Evolutionary conservation across 257 asterid genomes (phyloP).

Genomic region (Plantago major): DNA sequence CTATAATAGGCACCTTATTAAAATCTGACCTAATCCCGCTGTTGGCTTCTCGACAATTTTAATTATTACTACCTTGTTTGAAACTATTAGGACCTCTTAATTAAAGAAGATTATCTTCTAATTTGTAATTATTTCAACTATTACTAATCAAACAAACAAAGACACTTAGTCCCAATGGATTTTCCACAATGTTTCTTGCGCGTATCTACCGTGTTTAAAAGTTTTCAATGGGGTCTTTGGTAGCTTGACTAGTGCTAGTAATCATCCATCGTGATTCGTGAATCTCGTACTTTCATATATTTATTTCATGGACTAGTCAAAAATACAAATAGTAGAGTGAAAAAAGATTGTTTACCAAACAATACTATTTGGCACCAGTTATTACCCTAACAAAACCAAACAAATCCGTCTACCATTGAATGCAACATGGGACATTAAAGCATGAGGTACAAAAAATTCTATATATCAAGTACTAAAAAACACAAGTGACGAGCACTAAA

Average conservation of each 20-base stretch:
- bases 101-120: conserved; percentile 8
- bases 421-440: no score
- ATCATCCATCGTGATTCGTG: background rate
- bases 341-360: no score
- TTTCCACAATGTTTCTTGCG: background rate
- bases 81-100: background rate
- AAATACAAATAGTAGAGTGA: no score
- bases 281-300: background rate
- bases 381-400: no score
- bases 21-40: background rate
- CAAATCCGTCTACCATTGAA: no score
- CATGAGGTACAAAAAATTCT: no score
- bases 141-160: background rate
- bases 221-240: no score
- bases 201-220: background rate
- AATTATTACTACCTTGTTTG: background rate
- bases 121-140: background rate
- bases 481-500: no score
- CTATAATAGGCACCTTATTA: no score
- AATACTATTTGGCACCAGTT: no score
- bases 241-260: background rate
- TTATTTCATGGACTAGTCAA: no score
- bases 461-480: no score
- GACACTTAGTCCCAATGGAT: background rate
- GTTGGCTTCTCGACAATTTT: conserved; percentile 4